phyloP scores from a whole-genome alignment of 2,329 filamentous ascomycete genomes.

The Penicillium sp. region DNA sequence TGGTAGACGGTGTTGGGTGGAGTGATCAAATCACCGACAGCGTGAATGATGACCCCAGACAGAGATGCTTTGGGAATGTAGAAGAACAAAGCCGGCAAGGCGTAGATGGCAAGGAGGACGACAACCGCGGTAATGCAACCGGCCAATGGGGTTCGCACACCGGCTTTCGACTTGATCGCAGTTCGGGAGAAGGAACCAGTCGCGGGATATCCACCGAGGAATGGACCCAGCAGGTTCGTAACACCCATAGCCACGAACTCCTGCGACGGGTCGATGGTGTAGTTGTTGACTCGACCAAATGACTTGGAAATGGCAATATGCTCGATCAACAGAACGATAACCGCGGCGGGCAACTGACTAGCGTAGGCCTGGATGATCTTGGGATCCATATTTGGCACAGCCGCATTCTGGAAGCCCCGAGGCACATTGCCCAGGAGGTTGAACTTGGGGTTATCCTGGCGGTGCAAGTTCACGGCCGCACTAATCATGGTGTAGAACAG shows the following conservation, averaged over 20 bases:
- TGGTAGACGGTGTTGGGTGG: constrained; percentile 86
- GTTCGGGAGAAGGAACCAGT: constrained; percentile 96
- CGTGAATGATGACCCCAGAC: constrained; percentile 89
- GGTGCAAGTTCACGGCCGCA: constrained; percentile 71
- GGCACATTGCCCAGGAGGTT: constrained; percentile 71
- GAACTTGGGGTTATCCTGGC: constrained; percentile 60
- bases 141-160: constrained; percentile 83
- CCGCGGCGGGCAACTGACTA: constrained; percentile 69
- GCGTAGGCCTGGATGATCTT: constrained; percentile 63
- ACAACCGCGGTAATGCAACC: constrained; percentile 81
- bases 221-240: constrained; percentile 81
- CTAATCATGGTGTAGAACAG: constrained; percentile 87
- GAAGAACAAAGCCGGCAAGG: constrained; percentile 80
- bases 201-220: constrained; percentile 84
- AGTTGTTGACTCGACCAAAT: constrained; percentile 93
- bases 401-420: constrained; percentile 76
- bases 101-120: constrained; percentile 85
- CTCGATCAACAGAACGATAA: constrained; percentile 94
- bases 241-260: constrained; percentile 93
- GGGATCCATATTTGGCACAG: constrained; percentile 61
- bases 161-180: constrained; percentile 94
- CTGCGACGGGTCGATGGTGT: constrained; percentile 90
- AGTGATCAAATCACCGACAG: constrained; percentile 86
- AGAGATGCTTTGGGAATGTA: constrained; percentile 81
- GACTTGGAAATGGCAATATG: constrained; percentile 97